phyloP scores from a whole-genome alignment of 2,329 filamentous ascomycete genomes.

The Botrytis paeoniae region DNA sequence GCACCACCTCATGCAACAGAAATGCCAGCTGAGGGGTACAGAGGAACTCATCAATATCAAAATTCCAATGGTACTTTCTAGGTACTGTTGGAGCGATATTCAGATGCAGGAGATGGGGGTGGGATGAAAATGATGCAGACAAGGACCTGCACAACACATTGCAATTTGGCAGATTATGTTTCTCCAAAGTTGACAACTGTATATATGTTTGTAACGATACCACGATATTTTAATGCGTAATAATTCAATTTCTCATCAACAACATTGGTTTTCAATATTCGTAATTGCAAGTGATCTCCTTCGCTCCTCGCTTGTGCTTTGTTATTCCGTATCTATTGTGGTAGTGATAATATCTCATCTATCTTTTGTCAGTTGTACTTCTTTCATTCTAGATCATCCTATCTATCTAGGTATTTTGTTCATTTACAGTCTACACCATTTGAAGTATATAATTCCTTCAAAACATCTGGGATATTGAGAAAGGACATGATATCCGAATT shows the following conservation, averaged over 20 bases:
- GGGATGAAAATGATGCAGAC: neutral
- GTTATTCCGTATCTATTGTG: neutral
- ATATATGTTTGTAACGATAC: neutral
- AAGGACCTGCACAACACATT: neutral
- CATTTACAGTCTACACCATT: neutral
- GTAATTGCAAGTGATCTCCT: neutral
- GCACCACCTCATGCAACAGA: neutral
- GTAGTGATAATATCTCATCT: neutral
- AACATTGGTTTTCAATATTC: neutral
- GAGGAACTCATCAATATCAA: neutral
- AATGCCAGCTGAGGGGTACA: neutral
- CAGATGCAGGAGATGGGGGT: neutral
- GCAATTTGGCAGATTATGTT: neutral
- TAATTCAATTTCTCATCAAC: neutral
- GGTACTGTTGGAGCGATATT: neutral
- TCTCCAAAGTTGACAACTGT: neutral
- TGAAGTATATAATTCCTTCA: neutral
- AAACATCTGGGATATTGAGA: neutral
- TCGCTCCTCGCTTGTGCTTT: neutral
- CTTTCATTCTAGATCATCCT: neutral
- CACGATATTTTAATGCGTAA: slow-evolving; percentile 13
- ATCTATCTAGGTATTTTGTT: neutral
- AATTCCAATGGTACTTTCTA: neutral
- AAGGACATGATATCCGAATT: neutral
- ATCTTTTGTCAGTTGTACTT: neutral